Percentiles rank a stretch among this genome's conserved stretches.
phyloP scores from a whole-genome alignment of 306 rosid genomes.

The Begonia fuchsioides region DNA sequence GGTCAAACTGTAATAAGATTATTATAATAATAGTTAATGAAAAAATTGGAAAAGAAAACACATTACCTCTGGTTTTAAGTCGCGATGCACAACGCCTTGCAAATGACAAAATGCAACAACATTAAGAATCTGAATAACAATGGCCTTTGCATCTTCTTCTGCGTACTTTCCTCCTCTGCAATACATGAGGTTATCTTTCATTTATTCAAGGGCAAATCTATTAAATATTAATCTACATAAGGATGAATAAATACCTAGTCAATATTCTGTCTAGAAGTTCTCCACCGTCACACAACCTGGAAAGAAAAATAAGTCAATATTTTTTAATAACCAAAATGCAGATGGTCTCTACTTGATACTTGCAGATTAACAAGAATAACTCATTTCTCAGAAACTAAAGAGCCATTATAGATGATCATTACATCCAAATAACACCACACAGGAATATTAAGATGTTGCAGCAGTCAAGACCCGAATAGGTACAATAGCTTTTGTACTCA shows the following conservation, averaged over 20 bases:
- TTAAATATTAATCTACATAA: background rate
- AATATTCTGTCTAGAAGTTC: constrained; percentile 87
- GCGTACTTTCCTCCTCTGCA: constrained; percentile 91
- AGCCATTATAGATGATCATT: too few relatives aligned
- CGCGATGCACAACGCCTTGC: constrained; percentile 95
- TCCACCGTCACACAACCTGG: constrained; percentile 95
- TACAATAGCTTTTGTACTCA: background rate
- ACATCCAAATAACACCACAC: too few relatives aligned
- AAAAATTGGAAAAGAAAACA: constrained; percentile 4
- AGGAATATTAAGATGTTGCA: too few relatives aligned
- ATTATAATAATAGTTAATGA: too few relatives aligned
- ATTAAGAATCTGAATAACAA: constrained; percentile 66
- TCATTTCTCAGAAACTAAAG: too few relatives aligned
- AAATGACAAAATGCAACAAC: constrained; percentile 83
- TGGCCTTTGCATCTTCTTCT: constrained; percentile 82
- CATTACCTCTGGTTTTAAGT: constrained; percentile 90
- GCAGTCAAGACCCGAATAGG: too few relatives aligned
- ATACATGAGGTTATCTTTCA: background rate
- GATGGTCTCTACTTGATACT: too few relatives aligned
- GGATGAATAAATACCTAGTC: constrained; percentile 37
- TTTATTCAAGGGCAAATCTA: too few relatives aligned
- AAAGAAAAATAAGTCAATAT: background rate
- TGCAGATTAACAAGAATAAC: too few relatives aligned
- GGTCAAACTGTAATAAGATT: too few relatives aligned
- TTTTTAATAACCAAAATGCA: background rate